phyloP scores from a whole-genome alignment of 2,329 filamentous ascomycete genomes.

The Fusarium sp. region DNA sequence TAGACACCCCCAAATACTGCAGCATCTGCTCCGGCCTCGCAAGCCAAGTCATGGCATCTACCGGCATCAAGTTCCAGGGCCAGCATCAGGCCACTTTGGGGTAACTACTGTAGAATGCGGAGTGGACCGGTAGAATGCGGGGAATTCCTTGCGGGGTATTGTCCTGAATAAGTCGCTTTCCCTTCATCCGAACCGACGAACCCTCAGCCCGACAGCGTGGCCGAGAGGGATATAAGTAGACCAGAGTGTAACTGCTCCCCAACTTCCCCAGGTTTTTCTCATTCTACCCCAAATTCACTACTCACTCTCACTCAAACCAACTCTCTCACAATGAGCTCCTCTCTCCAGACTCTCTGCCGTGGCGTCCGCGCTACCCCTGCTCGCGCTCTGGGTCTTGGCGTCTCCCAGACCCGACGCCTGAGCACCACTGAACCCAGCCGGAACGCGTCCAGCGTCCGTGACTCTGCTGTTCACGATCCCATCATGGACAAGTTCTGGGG shows the following conservation, averaged over 20 bases:
- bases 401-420: conserved; percentile 28
- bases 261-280: neutral
- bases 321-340: conserved; percentile 35
- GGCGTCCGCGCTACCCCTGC: conserved; percentile 23
- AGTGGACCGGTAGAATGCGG: conserved; percentile 17
- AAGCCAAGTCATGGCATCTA: conserved; percentile 10
- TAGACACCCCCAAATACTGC: neutral
- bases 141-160: conserved; percentile 20
- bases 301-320: neutral
- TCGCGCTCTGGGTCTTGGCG: conserved; percentile 17
- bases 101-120: conserved; percentile 18
- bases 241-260: neutral
- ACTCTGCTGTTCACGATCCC: conserved; percentile 34
- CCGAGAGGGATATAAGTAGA: conserved; percentile 29
- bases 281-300: neutral
- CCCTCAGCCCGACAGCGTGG: conserved; percentile 17
- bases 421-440: conserved; percentile 32
- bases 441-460: conserved; percentile 23
- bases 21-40: neutral
- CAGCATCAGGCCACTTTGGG: conserved; percentile 25
- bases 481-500: conserved; percentile 43
- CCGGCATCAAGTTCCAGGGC: conserved; percentile 14
- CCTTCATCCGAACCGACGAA: conserved; percentile 35
- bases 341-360: conserved; percentile 38
- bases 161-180: conserved; percentile 24